Evolutionary conservation across 2,329 filamentous ascomycete species (phyloP), one percentile per base, ranked within the genome.

Genomic region (Epichloe elymi): DNA sequence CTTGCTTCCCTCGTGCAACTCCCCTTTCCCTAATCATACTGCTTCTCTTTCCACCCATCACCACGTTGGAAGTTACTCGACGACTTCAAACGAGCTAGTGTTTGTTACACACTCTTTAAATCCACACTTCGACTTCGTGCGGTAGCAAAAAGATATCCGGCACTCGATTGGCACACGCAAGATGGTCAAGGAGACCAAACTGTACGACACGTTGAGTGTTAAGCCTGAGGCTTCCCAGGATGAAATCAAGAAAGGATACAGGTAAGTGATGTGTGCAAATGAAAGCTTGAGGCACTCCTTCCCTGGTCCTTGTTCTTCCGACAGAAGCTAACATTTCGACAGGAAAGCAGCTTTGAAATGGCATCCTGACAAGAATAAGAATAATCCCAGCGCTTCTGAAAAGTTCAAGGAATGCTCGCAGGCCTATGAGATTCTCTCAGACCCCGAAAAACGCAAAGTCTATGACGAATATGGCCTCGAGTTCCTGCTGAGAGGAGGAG

Each of bases 371-470:
- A 98, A 97, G 77, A 98, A 97, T 76, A 90, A 90, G 69, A 84
- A 95, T 70, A 89, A 91, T 60, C 82, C 89, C 33, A 72, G 81
- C 49, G 88, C 91, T 8, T 75, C 81, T 54, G 93, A 97, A 66
- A 96, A 91, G 70, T 98, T 98, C 77, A 98, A 98, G 72, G 93
- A 97, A 67, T 86, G 89, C 57, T 95, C 89, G 1, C 90, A 97
- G 72, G 93, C 93, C 52, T 98, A 96, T 73, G 93, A 98, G 71
- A 95, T 98, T 60, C 82, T 98, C 3, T 95, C 88, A 55, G 93
- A 98, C 62, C 90, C 91, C 54, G 90, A 97, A 66, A 98, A 97
- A 72, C 85, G 93, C 62, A 93, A 95, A 69, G 83, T 84, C 41
- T 98, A 98, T 67, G 93, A 98, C 66, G 84, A 91, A 65, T 96